These are phyloP conservation scores for Beauveria caledonica DNA, from an alignment of 2,329 filamentous ascomycete genomes.

Conservation along the genomic window DNA sequence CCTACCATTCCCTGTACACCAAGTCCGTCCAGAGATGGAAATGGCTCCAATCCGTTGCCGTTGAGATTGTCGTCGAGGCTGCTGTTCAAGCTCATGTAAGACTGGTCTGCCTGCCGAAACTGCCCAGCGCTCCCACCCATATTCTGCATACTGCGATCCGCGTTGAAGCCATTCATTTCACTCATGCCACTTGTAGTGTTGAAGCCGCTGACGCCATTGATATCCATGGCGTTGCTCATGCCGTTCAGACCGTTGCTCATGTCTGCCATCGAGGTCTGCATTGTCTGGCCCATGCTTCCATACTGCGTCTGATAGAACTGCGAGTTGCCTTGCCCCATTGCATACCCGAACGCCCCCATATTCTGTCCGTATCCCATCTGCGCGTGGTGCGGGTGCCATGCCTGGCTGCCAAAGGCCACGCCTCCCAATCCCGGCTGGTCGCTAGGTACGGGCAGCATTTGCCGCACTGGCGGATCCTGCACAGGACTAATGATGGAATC, in stretches of 20 bases:
- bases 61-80: constrained; percentile 7
- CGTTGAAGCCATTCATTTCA: constrained; percentile 15
- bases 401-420: background rate
- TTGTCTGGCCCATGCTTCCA: constrained; percentile 19
- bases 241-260: background rate
- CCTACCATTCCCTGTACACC: constrained; percentile 23
- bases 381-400: constrained; percentile 2
- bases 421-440: constrained; percentile 13
- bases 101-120: constrained; percentile 17
- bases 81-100: constrained; percentile 17
- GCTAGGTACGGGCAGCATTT: constrained; percentile 20
- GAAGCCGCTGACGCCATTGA: constrained; percentile 12
- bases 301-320: constrained; percentile 21
- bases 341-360: background rate
- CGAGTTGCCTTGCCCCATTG: constrained; percentile 8
- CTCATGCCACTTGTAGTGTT: constrained; percentile 16
- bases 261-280: constrained; percentile 17
- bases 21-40: constrained; percentile 24
- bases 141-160: constrained; percentile 18
- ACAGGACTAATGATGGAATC: constrained; percentile 63
- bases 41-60: constrained; percentile 21
- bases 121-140: constrained; percentile 18
- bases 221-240: background rate
- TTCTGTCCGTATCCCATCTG: constrained; percentile 2
- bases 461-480: constrained; percentile 44